Evolutionary conservation across 495 filamentous ascomycete genomes (phyloP).

Genomic region (Astrothelium subdiscretum): DNA sequence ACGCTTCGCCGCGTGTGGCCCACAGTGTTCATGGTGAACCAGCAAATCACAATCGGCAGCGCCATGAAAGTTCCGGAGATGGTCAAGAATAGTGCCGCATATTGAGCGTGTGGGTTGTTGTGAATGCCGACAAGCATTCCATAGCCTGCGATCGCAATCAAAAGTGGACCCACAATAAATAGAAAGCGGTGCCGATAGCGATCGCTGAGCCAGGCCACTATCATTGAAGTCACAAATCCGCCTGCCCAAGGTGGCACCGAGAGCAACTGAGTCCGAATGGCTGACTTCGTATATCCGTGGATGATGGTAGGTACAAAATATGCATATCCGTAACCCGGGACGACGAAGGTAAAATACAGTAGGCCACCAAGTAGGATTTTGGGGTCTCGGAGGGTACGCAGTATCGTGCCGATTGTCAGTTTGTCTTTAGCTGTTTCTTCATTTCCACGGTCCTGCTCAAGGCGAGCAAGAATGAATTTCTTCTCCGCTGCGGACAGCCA

Average conservation of each 20-base stretch:
- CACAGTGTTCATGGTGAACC: conserved; percentile 25
- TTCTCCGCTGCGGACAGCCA: too few relatives aligned
- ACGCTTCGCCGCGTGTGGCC: conserved; percentile 26
- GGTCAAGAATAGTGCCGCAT: conserved; percentile 11
- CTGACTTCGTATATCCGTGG: background rate
- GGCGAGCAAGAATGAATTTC: too few relatives aligned
- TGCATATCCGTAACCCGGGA: background rate
- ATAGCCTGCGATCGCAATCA: conserved; percentile 9
- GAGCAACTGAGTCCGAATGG: background rate
- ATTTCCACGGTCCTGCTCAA: too few relatives aligned
- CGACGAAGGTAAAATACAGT: background rate
- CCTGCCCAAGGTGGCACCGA: background rate
- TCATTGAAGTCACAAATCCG: conserved; percentile 5
- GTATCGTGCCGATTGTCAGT: too few relatives aligned
- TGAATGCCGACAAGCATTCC: conserved; percentile 16
- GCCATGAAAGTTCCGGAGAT: conserved; percentile 24
- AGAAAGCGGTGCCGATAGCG: conserved; percentile 6
- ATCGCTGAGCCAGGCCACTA: conserved; percentile 15
- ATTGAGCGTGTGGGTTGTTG: conserved; percentile 12
- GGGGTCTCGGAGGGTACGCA: too few relatives aligned
- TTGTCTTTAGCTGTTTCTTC: too few relatives aligned
- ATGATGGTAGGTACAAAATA: conserved; percentile 2
- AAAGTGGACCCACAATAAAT: conserved; percentile 12
- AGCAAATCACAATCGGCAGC: conserved; percentile 25
- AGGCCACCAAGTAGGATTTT: background rate